These are phyloP conservation scores for Garcia nutans DNA, from an alignment of 345 rosid genomes.

Conservation along the genomic window DNA sequence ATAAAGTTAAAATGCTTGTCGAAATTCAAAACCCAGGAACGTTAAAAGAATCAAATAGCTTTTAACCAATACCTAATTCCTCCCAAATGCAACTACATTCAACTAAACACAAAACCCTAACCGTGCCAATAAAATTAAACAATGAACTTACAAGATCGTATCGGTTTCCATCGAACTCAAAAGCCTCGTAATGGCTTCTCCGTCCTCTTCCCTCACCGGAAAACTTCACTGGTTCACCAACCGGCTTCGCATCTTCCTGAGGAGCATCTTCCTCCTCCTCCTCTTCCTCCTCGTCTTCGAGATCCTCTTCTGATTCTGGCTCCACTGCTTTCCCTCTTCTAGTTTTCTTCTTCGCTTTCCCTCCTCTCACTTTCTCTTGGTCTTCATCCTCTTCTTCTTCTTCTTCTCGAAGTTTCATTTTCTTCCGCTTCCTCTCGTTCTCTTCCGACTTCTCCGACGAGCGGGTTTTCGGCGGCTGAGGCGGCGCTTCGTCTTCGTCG, in stretches of 20 bases:
- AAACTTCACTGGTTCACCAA: slow-evolving; percentile 57
- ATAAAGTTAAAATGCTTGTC: background rate
- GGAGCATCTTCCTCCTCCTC: slow-evolving; percentile 53
- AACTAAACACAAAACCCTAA: slow-evolving; percentile 1
- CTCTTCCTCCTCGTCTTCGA: slow-evolving; percentile 30
- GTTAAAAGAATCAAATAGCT: background rate
- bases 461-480: slow-evolving; percentile 19
- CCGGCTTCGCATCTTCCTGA: slow-evolving; percentile 77
- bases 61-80: background rate
- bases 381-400: slow-evolving; percentile 39
- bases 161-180: slow-evolving; percentile 70
- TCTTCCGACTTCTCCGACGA: slow-evolving; percentile 31
- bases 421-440: slow-evolving; percentile 50
- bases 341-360: slow-evolving; percentile 22
- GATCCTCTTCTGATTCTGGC: slow-evolving; percentile 26
- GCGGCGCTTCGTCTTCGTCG: slow-evolving; percentile 56
- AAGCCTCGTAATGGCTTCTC: slow-evolving; percentile 57
- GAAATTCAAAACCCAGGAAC: background rate
- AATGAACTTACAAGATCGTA: slow-evolving; percentile 70
- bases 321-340: slow-evolving; percentile 17
- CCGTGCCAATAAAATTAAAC: background rate
- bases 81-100: background rate
- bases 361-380: slow-evolving; percentile 27
- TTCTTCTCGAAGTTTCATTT: slow-evolving; percentile 45
- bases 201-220: slow-evolving; percentile 76